Evolutionary conservation across 108 stramenopile genomes (phyloP).

Genomic region (Tribonema minus): DNA sequence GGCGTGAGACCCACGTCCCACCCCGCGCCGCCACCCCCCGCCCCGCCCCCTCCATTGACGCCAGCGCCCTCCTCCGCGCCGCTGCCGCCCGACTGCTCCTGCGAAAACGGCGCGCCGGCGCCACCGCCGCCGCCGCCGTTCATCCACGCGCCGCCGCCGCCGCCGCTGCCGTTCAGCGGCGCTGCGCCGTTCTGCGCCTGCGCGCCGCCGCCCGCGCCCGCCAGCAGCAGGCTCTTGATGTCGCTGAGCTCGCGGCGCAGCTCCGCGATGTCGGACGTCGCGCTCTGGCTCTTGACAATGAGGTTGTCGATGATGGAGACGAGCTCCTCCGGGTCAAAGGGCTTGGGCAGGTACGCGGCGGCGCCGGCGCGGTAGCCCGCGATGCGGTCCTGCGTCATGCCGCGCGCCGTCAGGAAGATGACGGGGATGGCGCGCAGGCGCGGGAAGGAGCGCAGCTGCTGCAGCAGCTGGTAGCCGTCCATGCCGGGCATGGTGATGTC

Average conservation of each 20-base stretch:
- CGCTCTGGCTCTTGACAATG: slow-evolving; percentile 45
- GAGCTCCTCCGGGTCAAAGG: slow-evolving; percentile 77
- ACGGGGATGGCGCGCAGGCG: slow-evolving; percentile 62
- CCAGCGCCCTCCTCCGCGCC: not conserved
- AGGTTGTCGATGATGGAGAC: slow-evolving; percentile 67
- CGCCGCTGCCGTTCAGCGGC: not conserved
- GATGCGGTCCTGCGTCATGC: slow-evolving; percentile 68
- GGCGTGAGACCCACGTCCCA: not conserved
- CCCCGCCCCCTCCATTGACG: not conserved
- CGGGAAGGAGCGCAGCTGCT: slow-evolving; percentile 53
- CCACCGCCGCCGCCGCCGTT: not conserved
- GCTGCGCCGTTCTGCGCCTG: no score
- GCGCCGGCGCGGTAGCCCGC: slow-evolving; percentile 71
- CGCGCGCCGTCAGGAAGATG: slow-evolving; percentile 70
- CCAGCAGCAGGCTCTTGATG: slow-evolving; percentile 61
- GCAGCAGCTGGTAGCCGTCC: slow-evolving; percentile 68
- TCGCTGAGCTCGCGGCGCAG: slow-evolving; percentile 61
- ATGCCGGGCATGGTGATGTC: slow-evolving; percentile 81
- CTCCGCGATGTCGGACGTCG: slow-evolving; percentile 39
- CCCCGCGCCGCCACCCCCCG: not conserved
- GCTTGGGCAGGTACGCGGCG: slow-evolving; percentile 77
- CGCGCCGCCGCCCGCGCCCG: not conserved
- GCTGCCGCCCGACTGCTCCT: not conserved
- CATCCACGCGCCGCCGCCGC: not conserved
- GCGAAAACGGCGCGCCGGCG: no score